Percentiles rank a stretch among this genome's conserved stretches.
phyloP scores from a whole-genome alignment of 1,139 yeast genomes.

The Nakaseomyces kungkrabaensis region DNA sequence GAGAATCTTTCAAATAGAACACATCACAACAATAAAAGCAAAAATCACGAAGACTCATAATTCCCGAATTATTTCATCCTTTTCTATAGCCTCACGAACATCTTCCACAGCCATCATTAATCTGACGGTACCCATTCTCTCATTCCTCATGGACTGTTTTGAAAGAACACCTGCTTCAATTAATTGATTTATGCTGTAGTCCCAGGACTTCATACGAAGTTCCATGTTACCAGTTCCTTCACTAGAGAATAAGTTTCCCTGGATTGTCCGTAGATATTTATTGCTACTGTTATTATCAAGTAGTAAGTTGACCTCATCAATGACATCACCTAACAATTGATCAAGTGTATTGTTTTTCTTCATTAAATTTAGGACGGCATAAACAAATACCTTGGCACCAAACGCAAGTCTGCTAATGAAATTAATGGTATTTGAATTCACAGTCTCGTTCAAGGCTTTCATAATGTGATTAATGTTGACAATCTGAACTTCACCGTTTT shows the following conservation, averaged over 20 bases:
- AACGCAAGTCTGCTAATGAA: constrained; percentile 55
- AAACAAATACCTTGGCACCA: constrained; percentile 59
- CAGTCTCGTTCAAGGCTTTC: constrained; percentile 71
- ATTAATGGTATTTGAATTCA: constrained; percentile 58
- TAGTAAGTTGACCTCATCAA: constrained; percentile 60
- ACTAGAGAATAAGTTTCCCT: constrained; percentile 21
- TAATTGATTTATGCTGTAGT: constrained; percentile 42
- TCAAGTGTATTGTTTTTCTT: constrained; percentile 67
- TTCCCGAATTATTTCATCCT: constrained; percentile 34
- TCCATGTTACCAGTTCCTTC: constrained; percentile 18
- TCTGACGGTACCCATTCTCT: constrained; percentile 53
- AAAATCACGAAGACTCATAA: constrained; percentile 6
- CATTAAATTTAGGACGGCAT: constrained; percentile 54
- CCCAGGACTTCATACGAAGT: constrained; percentile 29
- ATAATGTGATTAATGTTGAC: constrained; percentile 65
- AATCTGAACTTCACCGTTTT: constrained; percentile 34
- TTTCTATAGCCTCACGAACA: constrained; percentile 46
- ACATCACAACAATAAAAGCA: too few species aligned
- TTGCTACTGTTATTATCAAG: constrained; percentile 32
- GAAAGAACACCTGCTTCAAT: constrained; percentile 68
- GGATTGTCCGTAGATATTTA: constrained; percentile 23
- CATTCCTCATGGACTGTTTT: constrained; percentile 59
- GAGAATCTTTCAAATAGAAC: too few species aligned
- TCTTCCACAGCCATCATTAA: constrained; percentile 67
- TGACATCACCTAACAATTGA: constrained; percentile 60